Conservation (phyloP, 345 rosid species). For the Syzygium jambos region DNA sequence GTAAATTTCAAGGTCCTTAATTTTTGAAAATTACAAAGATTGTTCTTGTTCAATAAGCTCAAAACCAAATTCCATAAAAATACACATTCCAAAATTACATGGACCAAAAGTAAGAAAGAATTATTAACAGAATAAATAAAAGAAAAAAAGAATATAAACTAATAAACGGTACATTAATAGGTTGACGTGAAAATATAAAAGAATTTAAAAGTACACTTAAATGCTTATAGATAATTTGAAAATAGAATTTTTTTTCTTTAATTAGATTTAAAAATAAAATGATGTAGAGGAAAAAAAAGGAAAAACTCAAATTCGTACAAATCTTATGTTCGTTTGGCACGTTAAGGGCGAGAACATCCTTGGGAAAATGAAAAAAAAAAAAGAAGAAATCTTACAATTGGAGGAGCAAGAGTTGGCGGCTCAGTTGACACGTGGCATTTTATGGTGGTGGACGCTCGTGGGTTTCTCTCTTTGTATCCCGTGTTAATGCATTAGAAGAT, state of each 20-base stretch:
- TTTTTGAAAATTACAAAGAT: neutral
- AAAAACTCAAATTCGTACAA: neutral
- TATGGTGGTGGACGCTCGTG: neutral
- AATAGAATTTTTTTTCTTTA: no score
- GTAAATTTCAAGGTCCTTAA: neutral
- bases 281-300: neutral
- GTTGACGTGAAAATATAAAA: neutral
- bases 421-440: neutral
- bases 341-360: neutral
- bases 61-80: neutral
- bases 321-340: neutral
- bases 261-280: neutral
- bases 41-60: neutral
- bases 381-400: neutral
- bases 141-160: no score
- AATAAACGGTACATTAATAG: neutral
- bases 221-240: no score
- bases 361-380: neutral
- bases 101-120: neutral
- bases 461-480: fast-evolving
- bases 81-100: neutral
- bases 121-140: neutral
- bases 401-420: neutral
- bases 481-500: no score
- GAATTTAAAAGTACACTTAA: neutral